Evolutionary conservation across 495 filamentous ascomycete genomes (phyloP).

Genomic region (Rhypophila decipiens): DNA sequence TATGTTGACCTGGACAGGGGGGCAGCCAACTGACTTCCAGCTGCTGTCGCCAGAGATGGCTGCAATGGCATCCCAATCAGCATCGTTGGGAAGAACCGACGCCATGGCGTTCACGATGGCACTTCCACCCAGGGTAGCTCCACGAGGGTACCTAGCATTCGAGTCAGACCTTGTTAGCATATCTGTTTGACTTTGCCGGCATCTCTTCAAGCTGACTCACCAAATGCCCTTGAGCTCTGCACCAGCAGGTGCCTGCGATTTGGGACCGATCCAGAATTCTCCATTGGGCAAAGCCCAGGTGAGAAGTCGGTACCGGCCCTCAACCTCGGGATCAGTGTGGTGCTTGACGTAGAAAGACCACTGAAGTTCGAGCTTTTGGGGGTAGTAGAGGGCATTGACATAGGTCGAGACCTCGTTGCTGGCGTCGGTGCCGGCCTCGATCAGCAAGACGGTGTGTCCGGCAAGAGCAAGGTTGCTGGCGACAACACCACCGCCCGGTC

Average conservation of each 20-base stretch:
- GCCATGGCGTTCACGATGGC: conserved; percentile 5
- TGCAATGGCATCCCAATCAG: conserved; percentile 43
- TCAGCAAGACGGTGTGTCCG: conserved; percentile 51
- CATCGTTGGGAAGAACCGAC: conserved; percentile 21
- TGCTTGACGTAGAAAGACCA: conserved; percentile 39
- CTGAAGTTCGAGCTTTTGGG: conserved; percentile 28
- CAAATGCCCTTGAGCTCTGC: conserved; percentile 36
- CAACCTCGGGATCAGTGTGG: conserved; percentile 25
- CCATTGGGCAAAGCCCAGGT: conserved; percentile 25
- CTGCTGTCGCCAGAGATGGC: conserved; percentile 37
- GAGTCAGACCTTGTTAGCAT: no score
- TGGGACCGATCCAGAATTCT: conserved; percentile 20
- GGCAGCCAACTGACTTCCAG: conserved; percentile 24
- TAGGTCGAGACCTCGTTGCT: conserved; percentile 29
- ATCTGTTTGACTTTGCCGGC: no score
- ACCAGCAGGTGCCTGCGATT: conserved; percentile 27
- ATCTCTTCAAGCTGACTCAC: no score
- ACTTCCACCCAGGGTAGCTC: conserved; percentile 37
- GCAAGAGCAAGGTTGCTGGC: conserved; percentile 54
- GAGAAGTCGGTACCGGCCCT: conserved; percentile 29
- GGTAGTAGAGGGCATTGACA: conserved; percentile 16
- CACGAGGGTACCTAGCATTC: conserved; percentile 41
- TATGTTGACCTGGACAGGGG: no score
- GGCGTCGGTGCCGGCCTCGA: conserved; percentile 57
- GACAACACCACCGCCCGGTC: conserved; percentile 58